A percentile compares a stretch with the other conserved stretches of the same genome.
phyloP scores from a whole-genome alignment of 176 grass and related monocot species.

The Secale cereale region DNA sequence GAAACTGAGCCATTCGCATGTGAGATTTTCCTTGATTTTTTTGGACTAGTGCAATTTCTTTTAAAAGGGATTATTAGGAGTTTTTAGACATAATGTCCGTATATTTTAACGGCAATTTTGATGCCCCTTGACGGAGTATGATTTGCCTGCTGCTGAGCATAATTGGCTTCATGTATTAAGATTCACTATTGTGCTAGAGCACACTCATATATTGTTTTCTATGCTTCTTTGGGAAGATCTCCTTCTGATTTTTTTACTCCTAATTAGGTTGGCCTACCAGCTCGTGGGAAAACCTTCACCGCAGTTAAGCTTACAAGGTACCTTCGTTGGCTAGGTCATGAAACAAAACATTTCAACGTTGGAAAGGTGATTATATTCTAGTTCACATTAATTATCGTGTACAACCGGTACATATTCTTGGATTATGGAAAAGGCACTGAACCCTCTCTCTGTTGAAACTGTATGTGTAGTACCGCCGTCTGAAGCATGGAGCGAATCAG shows the following conservation, averaged over 20 bases:
- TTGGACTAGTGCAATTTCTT: background rate
- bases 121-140: background rate
- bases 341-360: slow-evolving; percentile 99
- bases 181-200: background rate
- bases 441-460: slow-evolving; percentile 31
- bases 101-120: background rate
- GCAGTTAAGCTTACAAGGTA: slow-evolving; percentile 98
- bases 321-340: slow-evolving; percentile 95
- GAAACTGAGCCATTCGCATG: background rate
- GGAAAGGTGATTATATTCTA: slow-evolving; percentile 78
- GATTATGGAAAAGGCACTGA: slow-evolving; percentile 26
- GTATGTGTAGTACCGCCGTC: slow-evolving; percentile 83
- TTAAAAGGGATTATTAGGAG: background rate
- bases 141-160: slow-evolving; percentile 6
- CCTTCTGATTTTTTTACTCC: slow-evolving; percentile 23
- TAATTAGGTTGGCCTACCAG: slow-evolving; percentile 88
- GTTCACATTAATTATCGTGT: slow-evolving; percentile 7
- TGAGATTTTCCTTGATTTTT: background rate
- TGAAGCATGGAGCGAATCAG: slow-evolving; percentile 97
- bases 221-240: slow-evolving; percentile 23
- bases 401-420: slow-evolving; percentile 15
- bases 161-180: background rate
- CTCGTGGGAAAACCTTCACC: slow-evolving; percentile 97
- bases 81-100: slow-evolving; percentile 1
- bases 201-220: slow-evolving; percentile 19